Conservation (phyloP, 306 rosid species). For the Rosa persica region DNA sequence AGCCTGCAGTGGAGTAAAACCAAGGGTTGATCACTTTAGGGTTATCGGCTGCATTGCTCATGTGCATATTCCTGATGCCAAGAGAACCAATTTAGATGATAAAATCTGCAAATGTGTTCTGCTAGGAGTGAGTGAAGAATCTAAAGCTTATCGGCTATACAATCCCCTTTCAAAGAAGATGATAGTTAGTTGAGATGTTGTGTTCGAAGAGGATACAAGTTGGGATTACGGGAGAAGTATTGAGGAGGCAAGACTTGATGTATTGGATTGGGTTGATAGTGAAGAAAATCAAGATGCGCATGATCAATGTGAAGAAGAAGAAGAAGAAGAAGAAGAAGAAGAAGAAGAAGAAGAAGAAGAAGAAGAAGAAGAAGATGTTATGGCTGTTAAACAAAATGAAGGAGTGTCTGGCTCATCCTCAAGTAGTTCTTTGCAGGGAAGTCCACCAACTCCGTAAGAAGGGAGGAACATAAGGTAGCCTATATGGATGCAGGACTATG, state of each 20-base stretch:
- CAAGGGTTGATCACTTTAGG: neutral
- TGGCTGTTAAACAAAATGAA: too few species aligned
- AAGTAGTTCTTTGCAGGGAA: neutral
- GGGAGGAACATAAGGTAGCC: neutral
- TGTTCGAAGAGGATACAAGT: neutral
- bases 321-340: neutral
- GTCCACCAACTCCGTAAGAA: neutral
- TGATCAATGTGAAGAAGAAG: too few species aligned
- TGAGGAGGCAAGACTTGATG: neutral
- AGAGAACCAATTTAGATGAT: neutral
- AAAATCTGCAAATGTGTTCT: conserved; percentile 3
- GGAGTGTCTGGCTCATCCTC: neutral
- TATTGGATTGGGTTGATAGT: neutral
- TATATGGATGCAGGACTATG: neutral
- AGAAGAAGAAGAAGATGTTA: neutral
- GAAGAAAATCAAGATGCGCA: too few species aligned
- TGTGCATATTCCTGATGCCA: neutral
- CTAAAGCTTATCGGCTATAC: neutral
- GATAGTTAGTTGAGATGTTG: neutral
- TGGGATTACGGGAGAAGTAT: neutral
- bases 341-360: neutral
- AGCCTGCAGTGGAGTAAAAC: neutral
- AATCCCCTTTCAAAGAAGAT: neutral
- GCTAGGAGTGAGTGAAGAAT: neutral
- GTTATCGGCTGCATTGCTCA: neutral